Evolutionary conservation across 2,329 filamentous ascomycete species (phyloP), one percentile per base, ranked within the genome.

Genomic region (Hymenoscyphus salicellus): DNA sequence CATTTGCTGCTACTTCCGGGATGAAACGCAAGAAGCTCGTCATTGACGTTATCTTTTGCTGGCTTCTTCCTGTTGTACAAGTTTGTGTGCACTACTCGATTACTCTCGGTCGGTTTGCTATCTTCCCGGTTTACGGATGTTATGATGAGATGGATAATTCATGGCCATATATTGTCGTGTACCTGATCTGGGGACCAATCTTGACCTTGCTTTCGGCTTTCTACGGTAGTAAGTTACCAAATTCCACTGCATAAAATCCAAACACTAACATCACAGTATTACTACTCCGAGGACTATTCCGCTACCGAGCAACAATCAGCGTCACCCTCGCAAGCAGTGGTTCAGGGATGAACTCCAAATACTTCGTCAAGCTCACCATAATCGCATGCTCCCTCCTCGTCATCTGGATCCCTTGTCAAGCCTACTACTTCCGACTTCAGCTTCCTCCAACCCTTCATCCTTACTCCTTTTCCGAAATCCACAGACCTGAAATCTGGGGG

Each of bases 291-390:
- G 86, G 88, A n/a, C 80, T 91, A 38, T 79, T 80, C 72, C 82
- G 79, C 63, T 88, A 90, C 73, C 83, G 86, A 60, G 78, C 77
- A 41, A 81, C 86, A 61, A 87, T 90, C 69, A 78, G 81, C 30
- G 75, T 78, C 20, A 82, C 90, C 46, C 77, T 90, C 10, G 76
- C 78, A 14, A 79, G 81, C 52, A 80, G 77, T 26, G 77, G 76
- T 43, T 81, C 80, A 63, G 82, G 82, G 59, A 80, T 84, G 43
- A 87, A 77, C 62, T 83, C 83, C 60, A 84, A 84, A 1, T 82
- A 86, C 64, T 90, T 90, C 78, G 69, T 87, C 61, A 83, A 88
- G 46, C 82, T 87, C 55, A 86, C 86, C 68, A 71, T 84, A 56
- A 81, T 90, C 72, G 80, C 86, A 36, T 60, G 84, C 7, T 71